These are phyloP conservation scores for Termitomyces sp. DNA, from an alignment of 768 basidiomycete genomes.

Conservation along the genomic window DNA sequence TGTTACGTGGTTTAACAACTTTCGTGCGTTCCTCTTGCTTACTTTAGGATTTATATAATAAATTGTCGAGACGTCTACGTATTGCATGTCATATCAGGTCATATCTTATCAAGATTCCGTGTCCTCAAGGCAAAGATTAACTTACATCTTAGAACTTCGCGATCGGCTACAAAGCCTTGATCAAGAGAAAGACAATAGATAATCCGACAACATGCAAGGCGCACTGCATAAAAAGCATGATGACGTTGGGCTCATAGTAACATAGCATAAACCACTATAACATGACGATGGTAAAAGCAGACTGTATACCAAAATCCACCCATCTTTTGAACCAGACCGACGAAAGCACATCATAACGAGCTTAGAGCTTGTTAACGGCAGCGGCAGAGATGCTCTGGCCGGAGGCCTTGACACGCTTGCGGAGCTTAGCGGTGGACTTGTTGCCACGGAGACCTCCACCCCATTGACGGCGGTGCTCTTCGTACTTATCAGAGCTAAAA, in stretches of 20 bases:
- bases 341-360: background rate
- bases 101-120: too few relatives aligned
- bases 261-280: conserved; percentile 16
- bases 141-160: too few relatives aligned
- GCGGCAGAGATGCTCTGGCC: conserved; percentile 64
- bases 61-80: too few relatives aligned
- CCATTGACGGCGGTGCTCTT: conserved; percentile 89
- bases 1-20: too few relatives aligned
- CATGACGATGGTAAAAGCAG: conserved; percentile 12
- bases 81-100: too few relatives aligned
- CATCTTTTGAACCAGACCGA: conserved; percentile 15
- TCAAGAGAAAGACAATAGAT: background rate
- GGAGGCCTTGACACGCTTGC: conserved; percentile 90
- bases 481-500: conserved; percentile 84
- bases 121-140: too few relatives aligned
- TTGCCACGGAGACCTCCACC: conserved; percentile 95
- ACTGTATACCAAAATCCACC: conserved; percentile 7
- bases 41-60: too few relatives aligned
- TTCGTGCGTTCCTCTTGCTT: too few relatives aligned
- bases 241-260: conserved; percentile 16
- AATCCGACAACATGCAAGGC: conserved; percentile 13
- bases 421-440: conserved; percentile 92
- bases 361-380: conserved; percentile 64
- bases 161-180: background rate
- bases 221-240: conserved; percentile 20